Base-by-base conservation (phyloP, 208 protist species). In the Leishmania tropica region DNA sequence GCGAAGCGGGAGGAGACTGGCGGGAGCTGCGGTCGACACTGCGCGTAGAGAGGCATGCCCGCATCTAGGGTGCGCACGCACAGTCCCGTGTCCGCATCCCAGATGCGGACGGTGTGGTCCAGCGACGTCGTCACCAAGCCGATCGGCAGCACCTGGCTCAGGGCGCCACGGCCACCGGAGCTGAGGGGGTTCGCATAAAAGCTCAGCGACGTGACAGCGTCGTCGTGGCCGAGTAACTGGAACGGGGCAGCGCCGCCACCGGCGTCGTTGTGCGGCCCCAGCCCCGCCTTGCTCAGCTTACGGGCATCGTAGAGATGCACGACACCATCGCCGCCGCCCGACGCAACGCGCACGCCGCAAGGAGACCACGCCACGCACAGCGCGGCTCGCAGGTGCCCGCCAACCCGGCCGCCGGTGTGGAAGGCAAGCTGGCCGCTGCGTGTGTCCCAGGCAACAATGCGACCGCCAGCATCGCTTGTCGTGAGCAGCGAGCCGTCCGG, bases 241-340 rank as follows among this genome's bases (percentile, higher is more conserved):
- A 88, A 91, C 10, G 91, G 94, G 3, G 90, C 83, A 17, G 79
- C 72, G 5, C 68, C 56, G 51, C 54, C 54, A 35, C 35, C 48
- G 51, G 42, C 71, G 73, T 84, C 81, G 51, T 85, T 68, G 71
- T 85, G 75, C 28, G 76, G 60, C 19, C 67, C 83, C 3, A 72
- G 24, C 2, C 78, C 80, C 4, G 71, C 47, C 21, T 60, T 75
- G 60, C 54, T 84, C 65, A 97, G 84, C 85, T 85, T 83, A 0
- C 95, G 89, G 15, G 91, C 92, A 56, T 97, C 95, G 87, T 93
- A 97, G 19, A 97, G 42, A 60, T 97, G 90, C 47, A 97, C 81
- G 35, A 90, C 81, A 56, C 85, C 81, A 71, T 97, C 95, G 0
- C 85, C 90, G 11, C 93, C 93, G 48, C 92, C 95, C 0, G 92